Evolutionary conservation across 306 rosid genomes (phyloP), one percentile per base, ranked within the genome.

Genomic region (Vicia sativa): DNA sequence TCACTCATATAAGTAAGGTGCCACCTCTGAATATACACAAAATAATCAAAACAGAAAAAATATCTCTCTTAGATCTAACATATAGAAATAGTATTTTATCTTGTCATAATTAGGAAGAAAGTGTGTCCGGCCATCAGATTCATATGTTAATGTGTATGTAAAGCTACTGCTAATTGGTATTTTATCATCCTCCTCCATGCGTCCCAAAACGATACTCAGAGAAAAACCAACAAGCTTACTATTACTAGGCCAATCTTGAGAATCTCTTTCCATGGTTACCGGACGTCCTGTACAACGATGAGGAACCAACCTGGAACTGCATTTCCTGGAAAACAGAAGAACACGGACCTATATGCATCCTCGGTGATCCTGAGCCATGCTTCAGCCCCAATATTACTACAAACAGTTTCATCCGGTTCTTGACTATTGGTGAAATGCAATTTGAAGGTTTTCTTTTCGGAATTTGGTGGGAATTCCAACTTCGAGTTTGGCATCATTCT

Each of bases 261-360:
- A 75, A 50, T 31, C 14, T 25, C 1, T 18, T 16, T 68, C 19
- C 37, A 68, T 3, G 2, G 70, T 49, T 9, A 75, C 53, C 11
- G 52, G 68, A 18, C 5, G 16, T 14, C 80, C 75, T 23, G 43
- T 2, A 12, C 37, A 2, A 0, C 59, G 25, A 53, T 11, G 14
- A 62, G 61, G 71, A 76, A 69, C 80, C 75, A 62, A 1, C 18
- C 3, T 62, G 80, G 80, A 76, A 76, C 50, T 61, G 4, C 66
- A 68, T 35, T 61, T 50, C 80, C 80, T n/a, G 80, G 80, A 69
- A 69, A 76, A 34, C 75, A 69, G 10, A 11, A 75, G 31, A 31
- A 52, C 43, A 69, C 61, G 42, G 21, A 41, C 35, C 5, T 52
- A 13, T 61, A 68, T 50, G 23, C 23, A 21, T 21, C 23, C 23